Conservation (phyloP, 345 rosid genomes). For the Isatis tinctoria region DNA sequence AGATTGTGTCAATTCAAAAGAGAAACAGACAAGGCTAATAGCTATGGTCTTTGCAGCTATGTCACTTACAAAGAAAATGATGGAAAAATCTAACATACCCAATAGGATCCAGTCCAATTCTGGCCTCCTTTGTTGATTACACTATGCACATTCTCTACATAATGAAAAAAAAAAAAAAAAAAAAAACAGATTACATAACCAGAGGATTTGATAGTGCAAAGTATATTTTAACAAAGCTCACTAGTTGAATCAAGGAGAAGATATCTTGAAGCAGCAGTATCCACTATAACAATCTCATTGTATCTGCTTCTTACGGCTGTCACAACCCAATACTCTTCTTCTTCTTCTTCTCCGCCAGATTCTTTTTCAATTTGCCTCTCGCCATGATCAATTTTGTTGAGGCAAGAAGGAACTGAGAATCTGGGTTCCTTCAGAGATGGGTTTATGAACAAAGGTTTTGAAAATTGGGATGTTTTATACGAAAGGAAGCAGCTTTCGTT, state of each 20-base stretch:
- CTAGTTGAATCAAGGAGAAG: constrained; percentile 75
- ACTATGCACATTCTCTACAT: constrained; percentile 78
- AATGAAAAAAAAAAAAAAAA: neutral
- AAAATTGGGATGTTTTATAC: neutral
- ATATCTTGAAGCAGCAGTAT: constrained; percentile 53
- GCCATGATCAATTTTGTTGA: neutral
- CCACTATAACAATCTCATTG: constrained; percentile 72
- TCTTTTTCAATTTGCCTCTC: neutral
- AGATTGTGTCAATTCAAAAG: too few relatives aligned
- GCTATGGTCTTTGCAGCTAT: neutral
- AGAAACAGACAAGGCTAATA: neutral
- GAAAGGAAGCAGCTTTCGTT: constrained; percentile 14
- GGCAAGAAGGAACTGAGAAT: constrained; percentile 13
- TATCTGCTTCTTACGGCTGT: constrained; percentile 48
- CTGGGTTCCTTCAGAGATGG: constrained; percentile 2
- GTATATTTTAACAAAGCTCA: constrained; percentile 1
- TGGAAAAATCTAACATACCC: constrained; percentile 41
- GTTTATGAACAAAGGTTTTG: constrained; percentile 13
- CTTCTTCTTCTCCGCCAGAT: neutral
- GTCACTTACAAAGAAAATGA: neutral
- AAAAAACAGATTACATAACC: neutral
- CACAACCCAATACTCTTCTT: constrained; percentile 50
- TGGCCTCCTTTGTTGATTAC: constrained; percentile 49
- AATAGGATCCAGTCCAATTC: constrained; percentile 71
- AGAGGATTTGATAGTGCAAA: neutral